These are phyloP conservation scores for Fraxinus nigra DNA, from an alignment of 305 asterid species.

Conservation along the genomic window DNA sequence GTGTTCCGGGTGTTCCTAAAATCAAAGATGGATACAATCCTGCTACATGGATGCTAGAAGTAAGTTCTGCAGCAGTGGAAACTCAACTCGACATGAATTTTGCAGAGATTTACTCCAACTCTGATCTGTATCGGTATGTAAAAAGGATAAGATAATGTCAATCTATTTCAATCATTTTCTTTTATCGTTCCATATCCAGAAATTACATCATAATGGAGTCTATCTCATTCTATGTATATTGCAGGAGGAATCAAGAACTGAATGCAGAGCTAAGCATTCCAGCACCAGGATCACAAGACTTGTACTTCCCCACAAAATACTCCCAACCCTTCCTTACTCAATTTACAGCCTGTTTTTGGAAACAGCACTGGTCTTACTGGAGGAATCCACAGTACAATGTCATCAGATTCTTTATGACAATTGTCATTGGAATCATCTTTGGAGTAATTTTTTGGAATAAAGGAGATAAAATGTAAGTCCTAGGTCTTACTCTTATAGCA, in stretches of 20 bases:
- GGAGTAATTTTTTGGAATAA: conserved; percentile 50
- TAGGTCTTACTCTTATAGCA: not conserved
- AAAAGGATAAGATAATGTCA: not conserved
- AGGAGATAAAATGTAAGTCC: conserved; percentile 42
- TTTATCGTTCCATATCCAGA: not conserved
- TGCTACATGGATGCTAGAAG: conserved; percentile 55
- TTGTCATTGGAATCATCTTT: conserved; percentile 41
- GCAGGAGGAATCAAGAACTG: conserved; percentile 44
- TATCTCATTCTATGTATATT: not conserved
- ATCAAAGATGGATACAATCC: conserved; percentile 46
- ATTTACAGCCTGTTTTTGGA: conserved; percentile 49
- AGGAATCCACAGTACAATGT: conserved; percentile 52
- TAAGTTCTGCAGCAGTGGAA: conserved; percentile 35
- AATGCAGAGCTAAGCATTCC: conserved; percentile 37
- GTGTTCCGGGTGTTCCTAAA: conserved; percentile 35
- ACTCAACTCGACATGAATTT: conserved; percentile 37
- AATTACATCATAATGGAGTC: not conserved
- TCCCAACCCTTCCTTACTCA: conserved; percentile 40
- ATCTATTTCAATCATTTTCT: not conserved
- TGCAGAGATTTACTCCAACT: conserved; percentile 36
- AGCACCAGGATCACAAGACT: conserved; percentile 39
- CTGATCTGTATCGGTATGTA: conserved; percentile 36
- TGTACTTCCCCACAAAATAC: conserved; percentile 43
- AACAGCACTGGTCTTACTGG: conserved; percentile 54
- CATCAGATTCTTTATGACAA: conserved; percentile 48